These are phyloP conservation scores for Phytophthora niederhauseri DNA, from an alignment of 352 stramenopile genomes.

Conservation along the genomic window DNA sequence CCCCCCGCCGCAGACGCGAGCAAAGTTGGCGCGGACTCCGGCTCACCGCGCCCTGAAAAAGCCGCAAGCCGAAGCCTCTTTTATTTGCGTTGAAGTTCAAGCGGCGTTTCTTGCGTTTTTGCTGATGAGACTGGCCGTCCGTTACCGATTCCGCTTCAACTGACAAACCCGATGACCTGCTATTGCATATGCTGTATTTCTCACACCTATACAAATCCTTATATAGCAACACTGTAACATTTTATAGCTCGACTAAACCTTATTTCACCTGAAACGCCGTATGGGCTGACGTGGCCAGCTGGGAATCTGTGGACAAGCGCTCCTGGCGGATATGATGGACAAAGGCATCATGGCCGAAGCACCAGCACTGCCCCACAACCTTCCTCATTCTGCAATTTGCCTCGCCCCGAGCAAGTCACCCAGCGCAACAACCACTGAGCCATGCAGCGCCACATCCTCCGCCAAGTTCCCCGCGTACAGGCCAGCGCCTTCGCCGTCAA, in stretches of 20 bases:
- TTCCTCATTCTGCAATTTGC: constrained; percentile 29
- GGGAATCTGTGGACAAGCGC: not conserved
- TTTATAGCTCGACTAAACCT: not conserved
- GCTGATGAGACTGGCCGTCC: not conserved
- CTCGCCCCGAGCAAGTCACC: constrained; percentile 12
- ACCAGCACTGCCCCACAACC: not conserved
- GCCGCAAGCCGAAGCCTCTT: constrained; percentile 8
- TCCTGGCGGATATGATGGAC: not conserved
- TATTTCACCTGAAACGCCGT: not conserved
- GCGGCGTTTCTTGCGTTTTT: constrained; percentile 21
- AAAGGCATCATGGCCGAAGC: not conserved
- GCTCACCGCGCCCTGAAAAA: not conserved
- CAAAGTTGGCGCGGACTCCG: constrained; percentile 5
- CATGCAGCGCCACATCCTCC: constrained; percentile 47
- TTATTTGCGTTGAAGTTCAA: constrained; percentile 28
- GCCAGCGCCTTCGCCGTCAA: constrained; percentile 10
- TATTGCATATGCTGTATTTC: not conserved
- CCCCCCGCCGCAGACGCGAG: not conserved
- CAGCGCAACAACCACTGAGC: not conserved
- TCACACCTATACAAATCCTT: not conserved
- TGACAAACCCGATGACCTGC: constrained; percentile 1
- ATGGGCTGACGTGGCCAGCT: not conserved
- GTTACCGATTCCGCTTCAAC: constrained; percentile 14
- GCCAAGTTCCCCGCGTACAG: constrained; percentile 34
- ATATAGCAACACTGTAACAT: not conserved